Evolutionary conservation across 164 flowering plant species (phyloP), one percentile per base, ranked within the genome.

Genomic region (Tetracentron sinense): DNA sequence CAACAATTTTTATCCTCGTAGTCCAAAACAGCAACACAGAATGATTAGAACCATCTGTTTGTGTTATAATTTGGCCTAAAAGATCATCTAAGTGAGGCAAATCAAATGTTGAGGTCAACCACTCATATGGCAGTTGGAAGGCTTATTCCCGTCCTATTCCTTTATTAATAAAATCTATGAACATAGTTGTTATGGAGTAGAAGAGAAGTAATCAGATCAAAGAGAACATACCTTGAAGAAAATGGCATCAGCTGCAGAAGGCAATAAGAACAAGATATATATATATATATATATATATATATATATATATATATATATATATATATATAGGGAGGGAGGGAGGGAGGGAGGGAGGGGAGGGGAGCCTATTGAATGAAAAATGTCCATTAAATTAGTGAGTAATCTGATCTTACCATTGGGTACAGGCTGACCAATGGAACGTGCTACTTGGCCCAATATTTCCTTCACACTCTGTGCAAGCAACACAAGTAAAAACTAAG

Each of bases 361-460:
- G n/a, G n/a, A n/a, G n/a, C n/a, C n/a, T n/a, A n/a, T n/a, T n/a
- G n/a, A n/a, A n/a, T n/a, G n/a, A n/a, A n/a, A n/a, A n/a, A n/a
- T n/a, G n/a, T n/a, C n/a, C n/a, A n/a, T 23, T 19, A 54, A 52
- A 11, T 51, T 4, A 28, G 48, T 38, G 23, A 56, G 52, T 0
- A n/a, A 51, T 48, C 20, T 35, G 11, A 42, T 50, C 73, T 59
- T 78, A 92, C 98, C 77, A 49, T 27, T 69, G 14, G 83, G 65
- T 52, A 59, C 17, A 69, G 72, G 27, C 61, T 65, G 93, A 26
- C 74, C 73, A 56, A 69, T 70, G 25, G 97, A 87, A 49, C 90
- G 93, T 69, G 86, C 83, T 60, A 88, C 95, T 78, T 82, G 93
- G 44, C 31, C 59, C 74, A 89, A 68, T 61, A 87, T 88, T 0